Base-by-base conservation (phyloP, 805 yeast genomes). In the Saccharomycodes ludwigii region DNA sequence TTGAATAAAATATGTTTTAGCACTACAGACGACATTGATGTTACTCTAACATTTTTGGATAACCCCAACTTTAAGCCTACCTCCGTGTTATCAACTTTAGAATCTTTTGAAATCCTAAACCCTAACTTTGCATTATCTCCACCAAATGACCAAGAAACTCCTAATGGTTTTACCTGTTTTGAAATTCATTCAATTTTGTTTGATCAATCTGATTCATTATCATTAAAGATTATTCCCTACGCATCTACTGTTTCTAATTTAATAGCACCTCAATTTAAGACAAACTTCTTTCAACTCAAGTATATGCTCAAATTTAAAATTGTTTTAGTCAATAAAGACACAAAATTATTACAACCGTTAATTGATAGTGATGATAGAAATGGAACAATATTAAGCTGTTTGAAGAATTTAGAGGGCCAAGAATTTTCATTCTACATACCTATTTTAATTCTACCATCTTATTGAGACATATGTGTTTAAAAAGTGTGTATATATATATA, bases 351-450 rank as follows among this genome's bases (percentile, higher is more conserved):
- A 15, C 26, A n/a, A n/a, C n/a, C n/a, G n/a, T n/a, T n/a, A n/a
- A n/a, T n/a, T n/a, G n/a, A n/a, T 18, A 61, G 58, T 37, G 50
- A 46, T 9, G 68, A 63, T 38, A 42, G 48, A 10, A 52, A 55
- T 2, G 70, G 68, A 6, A 33, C 37, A 7, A 35, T 59, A 7
- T 41, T 36, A 10, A 47, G 49, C 22, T 61, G 63, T 0, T 52
- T 42, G 22, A 59, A 58, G 19, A 40, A 40, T 15, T 18, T 63
- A 9, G 56, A 50, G 15, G 68, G 68, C 6, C 48, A 44, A 15
- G 63, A 56, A 18, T 62, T 71, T 36, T 46, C 52, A 7, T 64
- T 68, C 32, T 52, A 63, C 24, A 44, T 70, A 5, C 74, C 75
- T 2, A 23, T 70, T 1, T 47, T 52, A 16, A 56, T 70, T 2